Evolutionary conservation across 305 asterid species (phyloP), one percentile per base, ranked within the genome.

Genomic region (Solanum chacoense): DNA sequence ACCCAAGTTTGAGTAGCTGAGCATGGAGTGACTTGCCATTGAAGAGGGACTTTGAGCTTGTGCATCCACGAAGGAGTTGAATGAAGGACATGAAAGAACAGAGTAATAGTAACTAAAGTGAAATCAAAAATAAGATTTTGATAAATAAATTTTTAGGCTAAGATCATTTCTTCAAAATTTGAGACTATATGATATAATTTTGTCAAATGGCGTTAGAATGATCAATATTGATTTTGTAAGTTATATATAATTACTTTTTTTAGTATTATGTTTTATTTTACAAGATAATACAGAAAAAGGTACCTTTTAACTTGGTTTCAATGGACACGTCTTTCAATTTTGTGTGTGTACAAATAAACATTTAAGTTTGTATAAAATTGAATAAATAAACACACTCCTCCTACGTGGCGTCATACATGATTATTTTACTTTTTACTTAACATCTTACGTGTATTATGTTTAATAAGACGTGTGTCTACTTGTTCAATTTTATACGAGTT

Each of bases 21-120:
- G 96, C 97, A 89, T 96, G 98, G 78, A 94, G 89, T 32, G 95
- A 86, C 93, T 91, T 96, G 2, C 93, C 96, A 71, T 86, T 90
- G 88, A 89, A 76, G 89, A 92, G 88, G 69, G 96, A 92, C 3
- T 89, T 92, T 26, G 89, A 85, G 45, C 87, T 92, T 45, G 91
- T 87, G 92, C 93, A 96, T 88, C 84, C 73, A 85, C 98, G 96
- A 80, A 96, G 85, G 69, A 95, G 92, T 86, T 92, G 91, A 81
- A 92, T 90, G 34, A 93, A 89, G 81, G 95, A 90, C 95, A 93
- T 87, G 42, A 31, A 50, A 50, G 73, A 55, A 55, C 67, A 55
- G 24, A 55, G 67, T 55, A 55, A 55, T 55, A 18, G 65, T 50
- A 50, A 18, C n/a, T 50, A 18, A 55, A 79, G 50, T 10, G 29